Percentiles rank a stretch among this genome's conserved stretches.
phyloP scores from a whole-genome alignment of 345 rosid species.

The Brassica juncea region DNA sequence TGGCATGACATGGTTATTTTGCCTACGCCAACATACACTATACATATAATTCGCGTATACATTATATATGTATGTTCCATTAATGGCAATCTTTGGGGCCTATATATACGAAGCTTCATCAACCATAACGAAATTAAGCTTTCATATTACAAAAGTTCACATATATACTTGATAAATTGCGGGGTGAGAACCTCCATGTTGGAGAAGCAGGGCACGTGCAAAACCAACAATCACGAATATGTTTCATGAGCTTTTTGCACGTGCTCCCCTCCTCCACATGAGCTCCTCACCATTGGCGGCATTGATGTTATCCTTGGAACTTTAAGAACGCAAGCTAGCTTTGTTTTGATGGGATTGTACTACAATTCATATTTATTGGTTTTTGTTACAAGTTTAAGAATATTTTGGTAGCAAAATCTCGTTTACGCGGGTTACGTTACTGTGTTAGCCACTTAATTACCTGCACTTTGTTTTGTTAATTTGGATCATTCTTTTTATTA shows the following conservation, averaged over 20 bases:
- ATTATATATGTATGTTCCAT: slow-evolving; percentile 15
- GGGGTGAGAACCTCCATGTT: slow-evolving; percentile 64
- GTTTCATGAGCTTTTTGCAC: slow-evolving; percentile 53
- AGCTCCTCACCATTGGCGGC: slow-evolving; percentile 47
- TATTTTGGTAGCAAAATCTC: too few relatives aligned
- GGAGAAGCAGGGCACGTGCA: slow-evolving; percentile 99
- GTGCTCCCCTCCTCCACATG: slow-evolving; percentile 98
- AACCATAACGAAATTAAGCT: slow-evolving; percentile 5
- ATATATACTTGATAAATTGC: background rate
- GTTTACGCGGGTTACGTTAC: too few relatives aligned
- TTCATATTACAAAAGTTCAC: slow-evolving; percentile 26
- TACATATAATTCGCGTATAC: background rate
- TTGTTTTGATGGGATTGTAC: too few relatives aligned
- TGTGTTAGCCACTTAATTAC: too few relatives aligned
- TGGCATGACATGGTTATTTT: slow-evolving; percentile 51
- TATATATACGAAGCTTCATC: slow-evolving; percentile 32
- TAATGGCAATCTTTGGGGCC: slow-evolving; percentile 29
- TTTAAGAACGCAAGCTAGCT: too few relatives aligned
- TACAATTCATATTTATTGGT: too few relatives aligned
- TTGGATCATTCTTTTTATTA: too few relatives aligned
- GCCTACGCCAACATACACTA: slow-evolving; percentile 21
- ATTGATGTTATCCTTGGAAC: background rate
- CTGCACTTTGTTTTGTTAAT: too few relatives aligned
- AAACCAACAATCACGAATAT: slow-evolving; percentile 26
- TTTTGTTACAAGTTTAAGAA: too few relatives aligned